These are phyloP conservation scores for Purpureocillium lavendulum DNA, from an alignment of 2,329 filamentous ascomycete genomes.

Conservation along the genomic window DNA sequence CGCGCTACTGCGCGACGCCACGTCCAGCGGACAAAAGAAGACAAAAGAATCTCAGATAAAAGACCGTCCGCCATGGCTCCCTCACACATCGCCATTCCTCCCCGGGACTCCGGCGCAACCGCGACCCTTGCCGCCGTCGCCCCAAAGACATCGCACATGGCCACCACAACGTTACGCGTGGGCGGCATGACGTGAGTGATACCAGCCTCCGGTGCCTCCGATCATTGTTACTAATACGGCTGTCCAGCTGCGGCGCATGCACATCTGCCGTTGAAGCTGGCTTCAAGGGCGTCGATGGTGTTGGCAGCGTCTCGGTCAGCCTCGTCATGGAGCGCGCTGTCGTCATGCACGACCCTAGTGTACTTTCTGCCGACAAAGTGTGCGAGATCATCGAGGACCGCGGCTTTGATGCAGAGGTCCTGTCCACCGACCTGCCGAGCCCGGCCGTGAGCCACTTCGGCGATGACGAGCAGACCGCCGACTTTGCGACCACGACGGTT, in stretches of 20 bases:
- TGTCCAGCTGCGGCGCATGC: conserved; percentile 77
- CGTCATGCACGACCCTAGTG: conserved; percentile 73
- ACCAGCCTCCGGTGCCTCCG: not conserved
- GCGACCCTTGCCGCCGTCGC: conserved; percentile 10
- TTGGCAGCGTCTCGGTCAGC: conserved; percentile 82
- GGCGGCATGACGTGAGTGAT: conserved; percentile 70
- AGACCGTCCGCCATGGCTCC: conserved; percentile 36
- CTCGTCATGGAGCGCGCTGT: conserved; percentile 95
- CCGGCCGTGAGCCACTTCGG: conserved; percentile 32
- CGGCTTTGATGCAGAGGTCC: conserved; percentile 83
- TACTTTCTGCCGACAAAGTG: conserved; percentile 66
- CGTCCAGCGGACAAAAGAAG: too few relatives aligned
- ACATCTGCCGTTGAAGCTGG: conserved; percentile 92
- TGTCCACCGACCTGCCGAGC: conserved; percentile 68
- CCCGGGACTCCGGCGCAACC: conserved; percentile 23
- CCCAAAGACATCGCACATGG: conserved; percentile 54
- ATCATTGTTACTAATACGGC: conserved; percentile 16
- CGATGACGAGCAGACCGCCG: conserved; percentile 25
- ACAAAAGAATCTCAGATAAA: not conserved
- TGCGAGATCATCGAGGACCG: conserved; percentile 84
- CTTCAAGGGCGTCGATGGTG: conserved; percentile 73
- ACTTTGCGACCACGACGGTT: conserved; percentile 61
- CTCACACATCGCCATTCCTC: conserved; percentile 37
- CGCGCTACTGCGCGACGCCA: too few relatives aligned
- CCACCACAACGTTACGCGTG: conserved; percentile 83